Evolutionary conservation across 768 basidiomycete genomes (phyloP).

Genomic region (Panus rudis): DNA sequence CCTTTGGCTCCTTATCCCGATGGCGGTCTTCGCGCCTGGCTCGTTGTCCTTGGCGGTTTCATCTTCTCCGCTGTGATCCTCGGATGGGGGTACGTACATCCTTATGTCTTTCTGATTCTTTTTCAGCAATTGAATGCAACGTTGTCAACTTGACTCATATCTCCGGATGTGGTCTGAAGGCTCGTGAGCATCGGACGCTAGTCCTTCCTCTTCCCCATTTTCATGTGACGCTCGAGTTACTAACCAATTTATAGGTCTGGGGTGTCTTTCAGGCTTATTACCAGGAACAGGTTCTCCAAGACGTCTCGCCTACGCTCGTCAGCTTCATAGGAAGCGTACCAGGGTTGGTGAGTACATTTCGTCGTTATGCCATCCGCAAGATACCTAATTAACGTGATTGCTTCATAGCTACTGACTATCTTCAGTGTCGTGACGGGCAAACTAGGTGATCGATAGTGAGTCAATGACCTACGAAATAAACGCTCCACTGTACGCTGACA

Average conservation of each 20-base stretch:
- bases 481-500: neutral
- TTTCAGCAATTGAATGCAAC: neutral
- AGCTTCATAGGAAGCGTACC: conserved; percentile 22
- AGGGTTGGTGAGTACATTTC: conserved; percentile 13
- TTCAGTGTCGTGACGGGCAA: conserved; percentile 24
- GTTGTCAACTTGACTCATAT: no score
- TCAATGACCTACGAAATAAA: neutral
- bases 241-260: conserved; percentile 22
- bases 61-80: conserved; percentile 17
- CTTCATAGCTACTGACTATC: conserved; percentile 20
- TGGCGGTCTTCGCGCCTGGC: conserved; percentile 25
- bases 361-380: neutral
- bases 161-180: no score
- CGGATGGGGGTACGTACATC: conserved; percentile 20
- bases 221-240: neutral
- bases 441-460: conserved; percentile 27
- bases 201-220: neutral
- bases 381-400: neutral
- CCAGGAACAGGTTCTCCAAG: conserved; percentile 19
- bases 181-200: no score
- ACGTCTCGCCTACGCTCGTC: conserved; percentile 8
- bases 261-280: conserved; percentile 28
- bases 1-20: no score
- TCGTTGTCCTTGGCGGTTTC: conserved; percentile 27
- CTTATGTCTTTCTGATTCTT: neutral